These are phyloP conservation scores for Penicillium sp. DNA, from an alignment of 2,329 filamentous ascomycete genomes.

Conservation along the genomic window DNA sequence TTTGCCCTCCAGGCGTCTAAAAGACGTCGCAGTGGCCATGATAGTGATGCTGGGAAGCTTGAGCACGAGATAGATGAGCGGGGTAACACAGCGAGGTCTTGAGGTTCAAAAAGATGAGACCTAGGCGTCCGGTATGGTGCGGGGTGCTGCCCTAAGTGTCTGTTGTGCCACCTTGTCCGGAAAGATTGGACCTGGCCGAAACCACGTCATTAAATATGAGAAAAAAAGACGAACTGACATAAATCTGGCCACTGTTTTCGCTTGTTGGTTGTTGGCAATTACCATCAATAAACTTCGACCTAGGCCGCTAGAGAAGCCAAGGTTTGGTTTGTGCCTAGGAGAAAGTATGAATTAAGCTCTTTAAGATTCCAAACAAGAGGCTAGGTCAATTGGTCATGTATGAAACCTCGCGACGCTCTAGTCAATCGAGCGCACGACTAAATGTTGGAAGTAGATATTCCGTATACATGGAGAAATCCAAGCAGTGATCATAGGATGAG, in stretches of 20 bases:
- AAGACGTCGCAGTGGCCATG: not conserved
- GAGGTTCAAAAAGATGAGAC: not conserved
- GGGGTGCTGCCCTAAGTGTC: not conserved
- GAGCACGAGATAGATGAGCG: not conserved
- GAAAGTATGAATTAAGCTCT: not conserved
- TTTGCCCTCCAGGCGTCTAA: slow-evolving; percentile 43
- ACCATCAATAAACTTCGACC: too few relatives aligned
- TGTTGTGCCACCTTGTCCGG: slow-evolving; percentile 5
- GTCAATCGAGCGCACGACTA: not conserved
- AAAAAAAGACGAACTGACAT: not conserved
- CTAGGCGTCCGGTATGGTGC: not conserved
- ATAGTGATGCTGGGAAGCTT: not conserved
- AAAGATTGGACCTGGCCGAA: not conserved
- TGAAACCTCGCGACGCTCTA: not conserved
- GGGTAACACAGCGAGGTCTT: not conserved
- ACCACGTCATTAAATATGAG: not conserved
- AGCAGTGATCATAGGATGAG: not conserved
- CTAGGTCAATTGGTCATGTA: not conserved
- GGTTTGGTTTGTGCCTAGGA: not conserved
- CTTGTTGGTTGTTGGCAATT: not conserved
- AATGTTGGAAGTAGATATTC: not conserved
- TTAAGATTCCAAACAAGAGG: too few relatives aligned
- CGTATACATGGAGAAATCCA: too few relatives aligned
- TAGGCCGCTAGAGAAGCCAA: not conserved
- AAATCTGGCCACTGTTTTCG: not conserved